Evolutionary conservation across 805 yeast species (phyloP), one percentile per base, ranked within the genome.

Genomic region (Cyberlindnera xylosilytica): DNA sequence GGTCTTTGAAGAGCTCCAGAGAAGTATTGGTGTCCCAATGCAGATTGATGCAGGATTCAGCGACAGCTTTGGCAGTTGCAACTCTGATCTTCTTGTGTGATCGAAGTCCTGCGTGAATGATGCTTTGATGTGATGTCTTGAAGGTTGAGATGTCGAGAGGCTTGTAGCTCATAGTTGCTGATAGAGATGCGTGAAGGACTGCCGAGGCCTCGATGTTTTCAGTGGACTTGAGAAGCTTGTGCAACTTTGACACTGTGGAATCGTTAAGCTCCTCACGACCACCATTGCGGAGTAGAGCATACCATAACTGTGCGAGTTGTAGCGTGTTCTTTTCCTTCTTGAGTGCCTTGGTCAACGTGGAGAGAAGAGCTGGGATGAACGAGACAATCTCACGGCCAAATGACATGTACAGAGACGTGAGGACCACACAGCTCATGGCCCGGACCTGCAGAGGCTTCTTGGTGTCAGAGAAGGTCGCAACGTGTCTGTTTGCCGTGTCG

Each of bases 301-400:
- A 51, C 36, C 56, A 42, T 8, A 57, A 46, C 35, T 39, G 44
- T 9, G 57, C 40, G 11, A 53, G 31, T 46, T 58, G 50, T 16
- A 42, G 57, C 42, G 34, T 55, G 11, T 28, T 35, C 51, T 50
- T 42, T 19, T 53, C 55, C 39, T 66, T 66, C 43, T 65, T 68
- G 18, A 69, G 34, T 17, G 62, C 54, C 44, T 63, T 67, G 41
- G 65, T 52, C 6, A 63, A 34, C 1, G 56, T 42, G 7, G 61
- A 39, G 13, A 63, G 38, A 4, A 68, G 28, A 4, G 63, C 43
- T 6, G 73, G 67, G 1, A 58, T 53, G 30, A 67, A 55, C 1
- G 72, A 63, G 6, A 61, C 53, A 2, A 68, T 45, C 10, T 60
- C 61, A 11, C 57, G 54, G 1, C 65, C 63, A 50, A 62, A 68